phyloP scores from a whole-genome alignment of 441 rosid genomes.

The Corymbia calophylla region DNA sequence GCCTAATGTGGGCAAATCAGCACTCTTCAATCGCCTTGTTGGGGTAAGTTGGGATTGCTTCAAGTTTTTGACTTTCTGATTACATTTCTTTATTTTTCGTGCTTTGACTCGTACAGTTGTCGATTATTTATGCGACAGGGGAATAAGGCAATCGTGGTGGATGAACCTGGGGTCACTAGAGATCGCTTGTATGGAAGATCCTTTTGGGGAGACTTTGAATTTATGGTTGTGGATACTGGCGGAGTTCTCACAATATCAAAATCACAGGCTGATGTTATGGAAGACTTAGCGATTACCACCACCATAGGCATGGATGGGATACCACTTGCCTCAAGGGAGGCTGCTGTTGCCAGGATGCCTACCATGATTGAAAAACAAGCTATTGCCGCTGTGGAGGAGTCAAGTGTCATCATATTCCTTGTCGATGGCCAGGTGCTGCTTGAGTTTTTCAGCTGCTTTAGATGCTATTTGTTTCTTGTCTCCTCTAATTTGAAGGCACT shows the following conservation, averaged over 20 bases:
- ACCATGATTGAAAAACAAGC: conserved; percentile 98
- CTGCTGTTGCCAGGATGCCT: conserved; percentile 94
- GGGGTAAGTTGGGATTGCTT: conserved; percentile 40
- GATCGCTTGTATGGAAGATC: conserved; percentile 93
- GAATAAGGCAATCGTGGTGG: conserved; percentile 87
- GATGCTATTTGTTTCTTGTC: not conserved
- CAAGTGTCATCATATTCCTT: conserved; percentile 64
- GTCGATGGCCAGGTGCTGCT: conserved; percentile 83
- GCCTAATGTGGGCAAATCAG: conserved; percentile 97
- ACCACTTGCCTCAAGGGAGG: conserved; percentile 73
- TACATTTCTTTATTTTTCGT: not conserved
- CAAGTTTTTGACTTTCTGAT: not conserved
- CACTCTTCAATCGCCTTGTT: conserved; percentile 88
- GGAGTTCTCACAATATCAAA: conserved; percentile 82
- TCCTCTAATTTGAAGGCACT: not conserved
- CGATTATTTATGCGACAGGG: conserved; percentile 26
- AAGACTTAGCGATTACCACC: conserved; percentile 66
- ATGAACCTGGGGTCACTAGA: conserved; percentile 96
- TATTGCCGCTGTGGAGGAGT: conserved; percentile 83
- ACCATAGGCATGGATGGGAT: conserved; percentile 96
- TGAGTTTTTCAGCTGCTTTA: not conserved
- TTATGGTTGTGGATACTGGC: conserved; percentile 90
- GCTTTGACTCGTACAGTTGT: not conserved
- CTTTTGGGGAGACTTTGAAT: conserved; percentile 77
- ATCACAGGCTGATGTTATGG: conserved; percentile 65